Conservation (phyloP, 495 filamentous ascomycete species). For the Aspergillus diversus region DNA sequence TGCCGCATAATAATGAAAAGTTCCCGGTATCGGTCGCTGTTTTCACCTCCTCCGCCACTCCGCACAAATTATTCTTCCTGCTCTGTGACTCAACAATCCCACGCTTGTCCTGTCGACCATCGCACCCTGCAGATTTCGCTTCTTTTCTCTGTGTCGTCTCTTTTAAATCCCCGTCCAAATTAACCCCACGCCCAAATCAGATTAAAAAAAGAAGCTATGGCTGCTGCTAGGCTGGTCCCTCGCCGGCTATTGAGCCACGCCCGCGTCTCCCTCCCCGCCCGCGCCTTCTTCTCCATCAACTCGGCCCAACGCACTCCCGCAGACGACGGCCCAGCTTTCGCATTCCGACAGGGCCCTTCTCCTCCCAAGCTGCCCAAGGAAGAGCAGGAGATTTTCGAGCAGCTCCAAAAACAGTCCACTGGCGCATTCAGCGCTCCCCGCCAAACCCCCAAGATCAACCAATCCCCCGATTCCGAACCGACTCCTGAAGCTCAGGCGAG, state of each 20-base stretch:
- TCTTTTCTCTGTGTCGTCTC: too few species aligned
- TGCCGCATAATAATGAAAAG: conserved; percentile 1
- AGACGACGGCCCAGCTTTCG: conserved; percentile 38
- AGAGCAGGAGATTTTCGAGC: conserved; percentile 92
- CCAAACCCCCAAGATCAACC: conserved; percentile 42
- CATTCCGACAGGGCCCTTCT: conserved; percentile 59
- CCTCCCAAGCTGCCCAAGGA: conserved; percentile 84
- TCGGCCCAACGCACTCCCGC: conserved; percentile 31
- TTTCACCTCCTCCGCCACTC: conserved; percentile 19
- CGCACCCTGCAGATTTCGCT: not conserved
- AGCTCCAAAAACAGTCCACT: conserved; percentile 72
- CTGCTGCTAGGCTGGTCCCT: conserved; percentile 18
- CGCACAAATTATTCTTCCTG: conserved; percentile 8
- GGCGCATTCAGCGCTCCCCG: conserved; percentile 74
- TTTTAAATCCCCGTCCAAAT: not conserved
- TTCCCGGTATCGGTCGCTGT: conserved; percentile 37
- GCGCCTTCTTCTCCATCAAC: conserved; percentile 38
- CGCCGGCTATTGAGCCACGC: conserved; percentile 28
- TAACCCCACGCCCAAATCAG: not conserved
- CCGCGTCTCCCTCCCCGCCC: conserved; percentile 28
- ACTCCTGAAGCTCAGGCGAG: conserved; percentile 47
- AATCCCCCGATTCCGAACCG: conserved; percentile 42
- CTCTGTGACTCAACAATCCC: conserved; percentile 4
- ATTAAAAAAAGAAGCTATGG: not conserved
- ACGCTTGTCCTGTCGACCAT: not conserved